Evolutionary conservation across 768 basidiomycete genomes (phyloP), one percentile per base, ranked within the genome.

Genomic region (Galerina marginata): DNA sequence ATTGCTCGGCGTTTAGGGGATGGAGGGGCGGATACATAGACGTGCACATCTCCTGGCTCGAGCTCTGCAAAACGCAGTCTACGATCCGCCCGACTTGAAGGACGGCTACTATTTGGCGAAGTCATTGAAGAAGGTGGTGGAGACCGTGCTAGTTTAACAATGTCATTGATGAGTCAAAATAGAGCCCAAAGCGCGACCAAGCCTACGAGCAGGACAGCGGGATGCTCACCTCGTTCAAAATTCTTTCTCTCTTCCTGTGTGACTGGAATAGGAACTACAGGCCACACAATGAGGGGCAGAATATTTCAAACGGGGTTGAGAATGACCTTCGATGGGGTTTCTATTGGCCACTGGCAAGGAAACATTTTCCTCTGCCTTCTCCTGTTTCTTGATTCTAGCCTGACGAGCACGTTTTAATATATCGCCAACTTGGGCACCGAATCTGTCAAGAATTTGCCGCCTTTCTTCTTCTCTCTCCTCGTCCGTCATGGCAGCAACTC

Each of bases 1-100:
- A 92, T 75, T 0, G 75, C 68, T 59, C 80, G 83, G 61, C 81
- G 83, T n/a, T 79, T 80, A 0, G 92, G 92, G 3, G 93, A 92
- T 2, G 89, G 77, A 4, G 91, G 92, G 1, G 86, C 88, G 12
- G 92, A 93, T 66, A 92, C 90, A 67, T 94, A 94, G 1, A 94
- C 88, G 72, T 92, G 82, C 2, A 94, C 85, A 67, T 93, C 90
- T n/a, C 83, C 74, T 0, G 90, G 86, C 1, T 82, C 84, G 14
- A 92, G 77, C 40, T 93, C 87, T 36, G 91, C 90, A 67, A 95
- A 95, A 15, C 92, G 86, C 33, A 93, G 73, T 63, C 75, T 85
- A 12, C 88, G 81, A 62, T 74, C 85, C 53, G 71, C 81, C 72
- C 73, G 86, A 80, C 72, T 84, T 2, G 87, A 82, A 12, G 90